Conservation (phyloP, 2,329 filamentous ascomycete species). For the Aspergillus ibericus region DNA sequence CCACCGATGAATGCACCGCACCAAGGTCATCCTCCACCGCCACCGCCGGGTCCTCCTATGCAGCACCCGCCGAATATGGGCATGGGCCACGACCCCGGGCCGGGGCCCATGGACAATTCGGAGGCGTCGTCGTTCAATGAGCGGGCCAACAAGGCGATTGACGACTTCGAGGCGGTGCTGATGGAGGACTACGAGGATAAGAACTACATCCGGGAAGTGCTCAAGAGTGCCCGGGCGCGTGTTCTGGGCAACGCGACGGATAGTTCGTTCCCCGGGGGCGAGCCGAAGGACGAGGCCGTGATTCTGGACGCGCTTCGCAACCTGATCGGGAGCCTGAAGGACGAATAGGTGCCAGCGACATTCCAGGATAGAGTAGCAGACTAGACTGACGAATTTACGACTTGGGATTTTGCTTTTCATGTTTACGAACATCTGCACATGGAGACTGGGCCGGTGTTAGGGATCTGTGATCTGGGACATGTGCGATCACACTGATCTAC, state of each 20-base stretch:
- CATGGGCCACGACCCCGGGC: conserved; percentile 21
- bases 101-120: conserved; percentile 22
- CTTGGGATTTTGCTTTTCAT: conserved; percentile 12
- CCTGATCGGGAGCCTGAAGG: conserved; percentile 42
- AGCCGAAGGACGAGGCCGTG: conserved; percentile 46
- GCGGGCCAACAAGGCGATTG: conserved; percentile 45
- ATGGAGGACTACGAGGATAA: conserved; percentile 49
- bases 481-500: conserved; percentile 3
- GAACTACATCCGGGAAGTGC: conserved; percentile 47
- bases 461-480: conserved; percentile 11
- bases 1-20: conserved; percentile 16
- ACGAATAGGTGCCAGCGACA: conserved; percentile 21
- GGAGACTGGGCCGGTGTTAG: conserved; percentile 12
- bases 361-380: background rate
- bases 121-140: conserved; percentile 41
- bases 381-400: conserved; percentile 15
- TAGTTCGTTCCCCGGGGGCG: conserved; percentile 45
- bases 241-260: conserved; percentile 41
- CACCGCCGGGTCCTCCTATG: conserved; percentile 18
- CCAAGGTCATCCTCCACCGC: conserved; percentile 18
- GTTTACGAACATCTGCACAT: conserved; percentile 12
- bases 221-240: conserved; percentile 44
- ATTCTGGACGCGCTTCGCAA: conserved; percentile 43
- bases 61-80: conserved; percentile 20
- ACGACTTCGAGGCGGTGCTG: conserved; percentile 46